These are phyloP conservation scores for Fistulinella prunicolor DNA, from an alignment of 768 basidiomycete species.

Conservation along the genomic window DNA sequence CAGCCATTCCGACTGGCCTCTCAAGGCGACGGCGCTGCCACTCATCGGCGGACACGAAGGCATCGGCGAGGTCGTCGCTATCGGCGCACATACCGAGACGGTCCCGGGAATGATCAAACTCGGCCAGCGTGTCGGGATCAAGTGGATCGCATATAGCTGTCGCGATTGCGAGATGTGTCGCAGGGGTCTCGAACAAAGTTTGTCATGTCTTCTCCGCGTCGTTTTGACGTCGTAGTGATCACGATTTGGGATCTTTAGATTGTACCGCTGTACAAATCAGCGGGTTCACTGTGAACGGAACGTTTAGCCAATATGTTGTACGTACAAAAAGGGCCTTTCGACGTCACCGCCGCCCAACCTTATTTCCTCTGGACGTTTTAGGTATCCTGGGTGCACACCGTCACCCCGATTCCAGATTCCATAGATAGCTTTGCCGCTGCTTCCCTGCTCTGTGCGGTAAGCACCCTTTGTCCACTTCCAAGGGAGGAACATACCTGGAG, in stretches of 20 bases:
- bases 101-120: slow-evolving; percentile 21
- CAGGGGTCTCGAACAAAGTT: slow-evolving; percentile 73
- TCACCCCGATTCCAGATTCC: slow-evolving; percentile 77
- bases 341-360: too few species aligned
- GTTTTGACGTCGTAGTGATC: not conserved
- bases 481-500: too few species aligned
- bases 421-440: slow-evolving; percentile 66
- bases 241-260: slow-evolving; percentile 36
- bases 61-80: slow-evolving; percentile 77
- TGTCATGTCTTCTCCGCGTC: slow-evolving; percentile 13
- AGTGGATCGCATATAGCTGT: slow-evolving; percentile 76
- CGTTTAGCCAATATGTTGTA: slow-evolving; percentile 68
- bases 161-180: slow-evolving; percentile 74
- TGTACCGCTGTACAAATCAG: slow-evolving; percentile 58
- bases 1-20: slow-evolving; percentile 76
- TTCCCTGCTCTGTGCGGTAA: slow-evolving; percentile 74
- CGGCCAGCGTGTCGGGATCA: slow-evolving; percentile 81
- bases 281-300: slow-evolving; percentile 77
- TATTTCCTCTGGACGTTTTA: slow-evolving; percentile 15
- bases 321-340: too few species aligned
- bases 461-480: not conserved
- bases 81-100: slow-evolving; percentile 55
- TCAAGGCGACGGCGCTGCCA: slow-evolving; percentile 52
- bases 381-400: slow-evolving; percentile 67
- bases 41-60: slow-evolving; percentile 86